Conservation (phyloP, 441 rosid species). For the Pelargonium cotyledonis region DNA sequence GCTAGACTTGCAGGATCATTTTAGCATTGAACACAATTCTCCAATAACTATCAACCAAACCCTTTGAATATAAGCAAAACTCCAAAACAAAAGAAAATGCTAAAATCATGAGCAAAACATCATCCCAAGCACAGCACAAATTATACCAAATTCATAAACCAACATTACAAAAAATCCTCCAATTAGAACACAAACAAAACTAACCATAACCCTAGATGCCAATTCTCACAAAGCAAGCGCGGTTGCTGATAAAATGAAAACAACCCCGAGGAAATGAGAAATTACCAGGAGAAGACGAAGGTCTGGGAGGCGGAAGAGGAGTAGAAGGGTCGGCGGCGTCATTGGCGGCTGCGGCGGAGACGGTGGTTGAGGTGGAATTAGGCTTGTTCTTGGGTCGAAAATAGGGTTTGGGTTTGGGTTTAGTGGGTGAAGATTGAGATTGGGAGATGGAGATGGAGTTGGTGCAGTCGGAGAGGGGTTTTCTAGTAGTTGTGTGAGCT, state of each 20-base stretch:
- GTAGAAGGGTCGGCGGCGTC: too few relatives aligned
- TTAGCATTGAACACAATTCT: background rate
- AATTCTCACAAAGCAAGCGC: background rate
- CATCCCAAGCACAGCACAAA: background rate
- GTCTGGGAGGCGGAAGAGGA: too few relatives aligned
- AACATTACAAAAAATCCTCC: too few relatives aligned
- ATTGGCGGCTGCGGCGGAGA: too few relatives aligned
- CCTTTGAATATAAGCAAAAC: background rate
- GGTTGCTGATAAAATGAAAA: background rate
- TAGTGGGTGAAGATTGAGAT: background rate
- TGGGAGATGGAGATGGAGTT: background rate
- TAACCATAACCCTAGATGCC: background rate
- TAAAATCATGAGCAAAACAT: background rate
- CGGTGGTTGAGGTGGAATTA: too few relatives aligned
- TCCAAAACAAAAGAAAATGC: background rate
- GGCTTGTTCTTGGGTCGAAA: too few relatives aligned
- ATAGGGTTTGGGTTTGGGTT: background rate
- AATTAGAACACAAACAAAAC: background rate
- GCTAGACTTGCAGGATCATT: background rate
- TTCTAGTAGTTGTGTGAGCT: background rate
- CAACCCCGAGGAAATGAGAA: background rate
- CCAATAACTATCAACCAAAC: background rate
- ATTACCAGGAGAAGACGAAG: background rate
- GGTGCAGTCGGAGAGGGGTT: conserved; percentile 1
- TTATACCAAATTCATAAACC: background rate